phyloP scores from a whole-genome alignment of 148 eudicot species.

The Amaranthus hypochondriacus region DNA sequence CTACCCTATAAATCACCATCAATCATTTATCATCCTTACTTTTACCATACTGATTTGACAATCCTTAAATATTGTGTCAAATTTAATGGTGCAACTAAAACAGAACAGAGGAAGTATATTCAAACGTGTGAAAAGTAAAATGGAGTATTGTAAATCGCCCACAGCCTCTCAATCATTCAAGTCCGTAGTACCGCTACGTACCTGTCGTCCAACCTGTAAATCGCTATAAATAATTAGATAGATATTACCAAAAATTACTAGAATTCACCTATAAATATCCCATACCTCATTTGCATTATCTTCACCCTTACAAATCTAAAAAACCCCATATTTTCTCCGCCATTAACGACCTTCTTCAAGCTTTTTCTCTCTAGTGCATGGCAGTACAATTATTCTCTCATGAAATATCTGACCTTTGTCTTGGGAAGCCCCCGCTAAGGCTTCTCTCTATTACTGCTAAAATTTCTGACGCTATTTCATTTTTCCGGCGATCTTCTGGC shows the following conservation, averaged over 20 bases:
- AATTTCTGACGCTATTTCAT: slow-evolving; percentile 54
- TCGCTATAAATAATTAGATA: neutral
- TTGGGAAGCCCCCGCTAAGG: slow-evolving; percentile 81
- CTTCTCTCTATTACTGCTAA: slow-evolving; percentile 48
- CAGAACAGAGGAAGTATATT: too few relatives aligned
- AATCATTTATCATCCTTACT: too few relatives aligned
- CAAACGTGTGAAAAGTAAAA: too few relatives aligned
- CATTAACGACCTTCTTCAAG: neutral
- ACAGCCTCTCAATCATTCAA: neutral
- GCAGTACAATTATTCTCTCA: slow-evolving; percentile 44
- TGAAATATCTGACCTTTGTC: slow-evolving; percentile 70
- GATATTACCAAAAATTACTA: too few relatives aligned
- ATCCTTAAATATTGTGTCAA: too few relatives aligned
- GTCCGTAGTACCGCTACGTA: neutral
- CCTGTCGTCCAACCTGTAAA: slow-evolving; percentile 2
- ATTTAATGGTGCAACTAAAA: too few relatives aligned
- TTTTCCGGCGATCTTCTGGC: slow-evolving; percentile 52
- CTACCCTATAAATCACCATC: too few relatives aligned
- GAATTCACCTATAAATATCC: too few relatives aligned
- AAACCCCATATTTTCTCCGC: neutral
- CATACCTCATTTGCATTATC: neutral
- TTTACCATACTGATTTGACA: too few relatives aligned
- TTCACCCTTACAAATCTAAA: neutral
- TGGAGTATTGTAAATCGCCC: too few relatives aligned
- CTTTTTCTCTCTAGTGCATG: slow-evolving; percentile 39